A percentile compares a stretch with the other conserved stretches of the same genome.
These are phyloP conservation scores for Ogataea trehalophila DNA, from an alignment of 805 yeast species.

Conservation along the genomic window DNA sequence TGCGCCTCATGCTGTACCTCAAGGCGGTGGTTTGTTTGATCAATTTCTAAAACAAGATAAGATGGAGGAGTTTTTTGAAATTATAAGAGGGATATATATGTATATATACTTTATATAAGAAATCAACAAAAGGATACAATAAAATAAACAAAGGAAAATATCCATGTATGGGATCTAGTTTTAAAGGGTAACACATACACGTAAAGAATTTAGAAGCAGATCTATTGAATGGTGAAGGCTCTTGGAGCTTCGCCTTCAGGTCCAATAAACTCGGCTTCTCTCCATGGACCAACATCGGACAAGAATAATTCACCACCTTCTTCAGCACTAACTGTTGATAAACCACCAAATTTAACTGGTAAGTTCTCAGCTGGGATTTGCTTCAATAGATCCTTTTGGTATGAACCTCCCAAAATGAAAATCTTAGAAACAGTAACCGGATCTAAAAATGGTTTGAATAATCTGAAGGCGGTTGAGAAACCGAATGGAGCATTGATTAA, in stretches of 20 bases:
- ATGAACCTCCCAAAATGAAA: conserved; percentile 75
- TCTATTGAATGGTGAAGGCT: conserved; percentile 29
- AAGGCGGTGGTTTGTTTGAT: too few species aligned
- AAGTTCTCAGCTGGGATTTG: conserved; percentile 93
- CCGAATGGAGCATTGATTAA: conserved; percentile 97
- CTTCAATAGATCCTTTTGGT: conserved; percentile 76
- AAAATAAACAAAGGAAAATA: too few species aligned
- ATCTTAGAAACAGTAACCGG: conserved; percentile 97
- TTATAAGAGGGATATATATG: too few species aligned
- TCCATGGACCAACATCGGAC: conserved; percentile 97
- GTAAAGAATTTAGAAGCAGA: too few species aligned
- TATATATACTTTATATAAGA: too few species aligned
- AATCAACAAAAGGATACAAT: too few species aligned
- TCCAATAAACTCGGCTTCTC: conserved; percentile 81
- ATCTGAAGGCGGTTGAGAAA: conserved; percentile 85
- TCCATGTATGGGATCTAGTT: too few species aligned
- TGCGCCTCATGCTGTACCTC: too few species aligned
- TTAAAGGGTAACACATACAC: too few species aligned
- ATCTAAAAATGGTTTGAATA: conserved; percentile 91
- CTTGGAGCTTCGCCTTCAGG: conserved; percentile 94
- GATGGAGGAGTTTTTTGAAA: too few species aligned
- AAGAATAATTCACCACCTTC: conserved; percentile 74
- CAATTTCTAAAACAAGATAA: too few species aligned
- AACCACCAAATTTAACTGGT: conserved; percentile 89
- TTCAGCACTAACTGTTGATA: conserved; percentile 55